phyloP scores from a whole-genome alignment of 768 basidiomycete species.

The Hebeloma cylindrosporum region DNA sequence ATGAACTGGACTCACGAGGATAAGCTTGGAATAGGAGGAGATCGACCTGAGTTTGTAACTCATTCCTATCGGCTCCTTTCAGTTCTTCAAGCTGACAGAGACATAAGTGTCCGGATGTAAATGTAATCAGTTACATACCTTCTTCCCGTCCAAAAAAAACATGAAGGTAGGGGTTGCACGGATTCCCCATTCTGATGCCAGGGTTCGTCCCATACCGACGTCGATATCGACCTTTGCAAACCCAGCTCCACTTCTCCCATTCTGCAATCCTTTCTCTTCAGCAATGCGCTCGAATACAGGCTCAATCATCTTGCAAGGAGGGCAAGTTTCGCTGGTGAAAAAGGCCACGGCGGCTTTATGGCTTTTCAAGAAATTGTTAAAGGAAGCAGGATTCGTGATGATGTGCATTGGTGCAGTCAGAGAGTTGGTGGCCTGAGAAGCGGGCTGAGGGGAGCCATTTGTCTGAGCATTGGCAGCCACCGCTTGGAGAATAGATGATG shows the following conservation, averaged over 20 bases:
- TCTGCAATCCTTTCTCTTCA: constrained; percentile 51
- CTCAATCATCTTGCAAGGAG: constrained; percentile 81
- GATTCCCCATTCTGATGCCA: constrained; percentile 67
- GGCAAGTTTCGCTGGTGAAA: constrained; percentile 76
- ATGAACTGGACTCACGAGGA: constrained; percentile 62
- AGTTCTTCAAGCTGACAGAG: constrained; percentile 59
- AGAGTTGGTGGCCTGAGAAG: constrained; percentile 43
- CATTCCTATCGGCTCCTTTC: constrained; percentile 67
- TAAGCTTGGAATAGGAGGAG: constrained; percentile 73
- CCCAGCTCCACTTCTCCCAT: constrained; percentile 50
- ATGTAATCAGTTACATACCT: constrained; percentile 42
- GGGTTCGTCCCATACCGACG: constrained; percentile 57
- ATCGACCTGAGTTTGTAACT: constrained; percentile 73
- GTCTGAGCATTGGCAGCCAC: constrained; percentile 52
- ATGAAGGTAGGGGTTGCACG: constrained; percentile 85
- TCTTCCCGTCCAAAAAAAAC: constrained; percentile 77
- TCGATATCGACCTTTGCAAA: constrained; percentile 87
- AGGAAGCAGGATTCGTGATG: constrained; percentile 73
- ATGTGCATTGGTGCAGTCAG: constrained; percentile 66
- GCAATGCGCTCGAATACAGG: constrained; percentile 82
- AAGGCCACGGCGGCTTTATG: constrained; percentile 78
- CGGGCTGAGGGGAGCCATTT: constrained; percentile 18
- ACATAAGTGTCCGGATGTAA: background rate
- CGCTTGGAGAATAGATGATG: constrained; percentile 55
- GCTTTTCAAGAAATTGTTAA: constrained; percentile 59